Base-by-base conservation (phyloP, 2,329 filamentous ascomycete species). In the Lasiodiplodia gonubiensis region DNA sequence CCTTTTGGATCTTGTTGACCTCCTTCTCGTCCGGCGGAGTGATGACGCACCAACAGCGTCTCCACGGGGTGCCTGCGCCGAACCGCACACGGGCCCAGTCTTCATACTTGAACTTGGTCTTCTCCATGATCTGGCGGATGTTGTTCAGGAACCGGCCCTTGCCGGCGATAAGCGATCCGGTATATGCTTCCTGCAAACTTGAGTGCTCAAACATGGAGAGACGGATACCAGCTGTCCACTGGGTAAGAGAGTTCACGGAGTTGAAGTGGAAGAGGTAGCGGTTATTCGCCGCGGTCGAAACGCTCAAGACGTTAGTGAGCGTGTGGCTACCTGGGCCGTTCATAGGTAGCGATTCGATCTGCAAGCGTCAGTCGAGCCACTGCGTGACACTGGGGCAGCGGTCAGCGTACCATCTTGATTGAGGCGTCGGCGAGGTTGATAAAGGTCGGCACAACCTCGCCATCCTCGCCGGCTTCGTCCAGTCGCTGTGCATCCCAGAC, bases 401-500 rank as follows among this genome's bases (percentile, higher is more conserved):
- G 18, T 2, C 21, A 27, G 68, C 75, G 27, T 85, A 97, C 95
- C 93, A 98, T 97, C 80, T 97, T 97, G 73, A 99, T 93, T 0
- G 95, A 97, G 23, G 95, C 95, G 85, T 99, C 95, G 7, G 95
- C 97, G 68, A 99, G 82, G 76, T 99, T 99, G 78, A 99, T 94
- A 77, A 97, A 99, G 61, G 92, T 95, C 37, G 93, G 93, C 51
- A 94, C 83, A 57, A 97, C 92, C 75, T 97, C 92, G 71, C 90
- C 91, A 74, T 95, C 89, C 72, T 93, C 90, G 42, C 92, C 93
- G 14, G 92, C 94, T 48, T 89, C 89, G 81, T 99, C 95, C 68
- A 98, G 85, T 77, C 95, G 93, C 70, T 92, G 89, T 27, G 94
- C 94, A 80, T 99, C 94, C 95, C 95, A 99, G 60, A 98, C 83